These are phyloP conservation scores for Cladosporium sp. DNA, from an alignment of 2,329 filamentous ascomycete species.

Conservation along the genomic window DNA sequence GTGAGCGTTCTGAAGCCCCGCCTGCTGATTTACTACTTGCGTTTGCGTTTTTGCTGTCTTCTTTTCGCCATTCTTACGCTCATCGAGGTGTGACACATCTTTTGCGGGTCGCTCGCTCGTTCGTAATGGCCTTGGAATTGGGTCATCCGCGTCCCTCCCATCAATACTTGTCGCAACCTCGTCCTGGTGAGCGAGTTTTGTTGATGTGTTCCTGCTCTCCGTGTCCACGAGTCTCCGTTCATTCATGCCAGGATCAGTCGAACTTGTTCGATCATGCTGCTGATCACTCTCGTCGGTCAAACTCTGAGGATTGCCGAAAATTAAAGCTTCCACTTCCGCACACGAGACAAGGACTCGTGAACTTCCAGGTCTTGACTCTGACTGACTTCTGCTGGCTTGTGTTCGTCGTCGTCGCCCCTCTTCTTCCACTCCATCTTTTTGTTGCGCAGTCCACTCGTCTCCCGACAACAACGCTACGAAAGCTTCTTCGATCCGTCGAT, in stretches of 20 bases:
- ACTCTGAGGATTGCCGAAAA: constrained; percentile 39
- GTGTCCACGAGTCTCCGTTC: too few relatives aligned
- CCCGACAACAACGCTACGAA: constrained; percentile 41
- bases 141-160: too few relatives aligned
- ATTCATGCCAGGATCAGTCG: too few relatives aligned
- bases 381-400: neutral
- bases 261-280: too few relatives aligned
- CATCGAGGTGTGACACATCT: constrained; percentile 47
- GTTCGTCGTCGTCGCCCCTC: neutral
- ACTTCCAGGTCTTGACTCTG: constrained; percentile 41
- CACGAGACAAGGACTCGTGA: constrained; percentile 45
- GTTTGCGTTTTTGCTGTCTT: constrained; percentile 47
- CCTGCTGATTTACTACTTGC: constrained; percentile 43
- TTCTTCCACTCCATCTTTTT: too few relatives aligned
- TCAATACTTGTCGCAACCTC: too few relatives aligned
- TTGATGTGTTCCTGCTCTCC: too few relatives aligned
- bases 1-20: constrained; percentile 42
- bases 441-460: neutral
- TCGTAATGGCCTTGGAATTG: too few relatives aligned
- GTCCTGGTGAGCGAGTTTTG: too few relatives aligned
- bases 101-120: constrained; percentile 33
- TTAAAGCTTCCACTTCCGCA: constrained; percentile 43
- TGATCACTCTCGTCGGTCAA: too few relatives aligned
- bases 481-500: constrained; percentile 47
- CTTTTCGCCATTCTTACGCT: constrained; percentile 51